Evolutionary conservation across 2,329 filamentous ascomycete species (phyloP).

Genomic region (Zasmidium cellare): DNA sequence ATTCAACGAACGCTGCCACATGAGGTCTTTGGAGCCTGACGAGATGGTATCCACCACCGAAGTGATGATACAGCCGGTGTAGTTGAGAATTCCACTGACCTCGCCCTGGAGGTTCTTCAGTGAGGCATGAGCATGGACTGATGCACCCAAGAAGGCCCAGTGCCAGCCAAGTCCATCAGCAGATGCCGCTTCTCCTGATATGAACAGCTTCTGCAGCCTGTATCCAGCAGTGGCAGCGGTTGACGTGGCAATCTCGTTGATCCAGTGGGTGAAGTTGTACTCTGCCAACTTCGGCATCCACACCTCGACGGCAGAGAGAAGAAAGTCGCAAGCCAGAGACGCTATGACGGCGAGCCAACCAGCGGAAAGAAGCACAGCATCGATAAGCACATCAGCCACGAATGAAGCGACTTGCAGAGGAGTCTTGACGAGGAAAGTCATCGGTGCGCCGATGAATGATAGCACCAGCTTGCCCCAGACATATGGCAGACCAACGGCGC

Average conservation of each 20-base stretch:
- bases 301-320: constrained; percentile 10
- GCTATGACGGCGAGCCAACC: constrained; percentile 24
- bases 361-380: constrained; percentile 66
- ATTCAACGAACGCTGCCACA: constrained; percentile 14
- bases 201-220: constrained; percentile 24
- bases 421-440: constrained; percentile 64
- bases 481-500: constrained; percentile 88
- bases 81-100: constrained; percentile 23
- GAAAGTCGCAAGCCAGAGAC: constrained; percentile 10
- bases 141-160: constrained; percentile 27
- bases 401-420: constrained; percentile 72
- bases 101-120: constrained; percentile 27
- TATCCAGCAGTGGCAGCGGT: constrained; percentile 24
- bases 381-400: constrained; percentile 76
- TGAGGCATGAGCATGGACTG: constrained; percentile 31
- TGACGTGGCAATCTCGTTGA: constrained; percentile 19
- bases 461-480: constrained; percentile 84
- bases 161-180: constrained; percentile 24
- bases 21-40: constrained; percentile 20
- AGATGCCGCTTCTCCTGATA: constrained; percentile 12
- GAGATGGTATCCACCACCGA: constrained; percentile 27
- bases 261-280: constrained; percentile 13
- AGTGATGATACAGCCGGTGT: constrained; percentile 24
- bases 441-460: constrained; percentile 75
- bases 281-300: constrained; percentile 12